Conservation (phyloP, 2,329 filamentous ascomycete genomes). For the Rosellinia necatrix region DNA sequence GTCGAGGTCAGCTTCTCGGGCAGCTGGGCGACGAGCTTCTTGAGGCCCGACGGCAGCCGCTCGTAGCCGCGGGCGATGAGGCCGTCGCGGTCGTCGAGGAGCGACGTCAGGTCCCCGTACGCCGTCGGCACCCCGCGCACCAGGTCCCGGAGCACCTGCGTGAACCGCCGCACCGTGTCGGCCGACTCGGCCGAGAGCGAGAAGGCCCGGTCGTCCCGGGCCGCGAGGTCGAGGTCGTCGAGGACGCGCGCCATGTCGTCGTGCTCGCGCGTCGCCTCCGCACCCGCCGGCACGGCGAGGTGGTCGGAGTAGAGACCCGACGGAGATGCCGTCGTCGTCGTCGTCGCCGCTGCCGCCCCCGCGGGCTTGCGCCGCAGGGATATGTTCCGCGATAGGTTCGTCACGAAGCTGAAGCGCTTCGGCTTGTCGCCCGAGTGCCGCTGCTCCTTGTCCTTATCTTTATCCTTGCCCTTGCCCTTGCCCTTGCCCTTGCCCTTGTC, state of each 20-base stretch:
- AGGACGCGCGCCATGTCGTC: conserved; percentile 77
- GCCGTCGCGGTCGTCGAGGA: conserved; percentile 65
- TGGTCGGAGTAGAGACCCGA: conserved; percentile 43
- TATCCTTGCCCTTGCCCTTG: conserved; percentile 38
- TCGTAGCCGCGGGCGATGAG: conserved; percentile 64
- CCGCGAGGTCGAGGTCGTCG: conserved; percentile 80
- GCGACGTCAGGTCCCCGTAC: conserved; percentile 77
- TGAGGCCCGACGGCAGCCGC: conserved; percentile 75
- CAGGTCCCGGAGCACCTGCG: conserved; percentile 87
- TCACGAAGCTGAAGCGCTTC: conserved; percentile 49
- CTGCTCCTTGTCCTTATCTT: conserved; percentile 32
- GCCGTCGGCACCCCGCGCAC: conserved; percentile 92
- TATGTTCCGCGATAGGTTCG: conserved; percentile 37
- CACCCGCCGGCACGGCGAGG: conserved; percentile 30
- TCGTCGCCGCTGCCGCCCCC: conserved; percentile 42
- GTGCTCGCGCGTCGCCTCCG: conserved; percentile 54
- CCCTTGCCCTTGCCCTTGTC: conserved; percentile 44
- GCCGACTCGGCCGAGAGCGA: conserved; percentile 83
- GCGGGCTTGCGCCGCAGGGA: conserved; percentile 36
- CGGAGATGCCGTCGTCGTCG: background rate
- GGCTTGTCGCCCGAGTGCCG: conserved; percentile 18
- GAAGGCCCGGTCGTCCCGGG: conserved; percentile 84
- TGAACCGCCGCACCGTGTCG: conserved; percentile 82
- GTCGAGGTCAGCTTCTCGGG: conserved; percentile 79
- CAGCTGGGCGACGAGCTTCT: conserved; percentile 84